Evolutionary conservation across 805 yeast genomes (phyloP), one percentile per base, ranked within the genome.

Genomic region (Candida saitoana): DNA sequence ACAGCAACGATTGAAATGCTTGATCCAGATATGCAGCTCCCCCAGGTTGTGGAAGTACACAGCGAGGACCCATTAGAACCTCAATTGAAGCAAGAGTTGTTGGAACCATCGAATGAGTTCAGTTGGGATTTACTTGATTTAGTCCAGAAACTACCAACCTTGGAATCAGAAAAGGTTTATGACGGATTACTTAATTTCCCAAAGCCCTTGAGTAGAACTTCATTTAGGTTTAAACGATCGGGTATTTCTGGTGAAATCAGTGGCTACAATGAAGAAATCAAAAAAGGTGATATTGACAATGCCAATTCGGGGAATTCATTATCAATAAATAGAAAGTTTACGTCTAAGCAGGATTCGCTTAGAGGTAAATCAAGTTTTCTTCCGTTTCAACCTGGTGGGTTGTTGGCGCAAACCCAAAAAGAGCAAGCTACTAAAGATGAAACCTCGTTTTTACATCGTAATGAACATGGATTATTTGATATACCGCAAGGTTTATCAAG

Each of bases 361-460:
- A 68, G 73, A 36, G 98, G 98, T 0, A 71, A 79, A 3, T 73
- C 95, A 0, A 75, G 80, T 15, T 85, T 76, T 52, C 63, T 91
- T 54, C 99, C 99, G 0, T 93, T 93, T 57, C 82, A 84, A 44
- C 99, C 99, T 0, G 98, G 99, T 49, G 97, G 98, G 2, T 58
- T 72, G 32, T 59, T 54, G 22, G 53, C 59, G 17, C 54, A 55
- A 6, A 45, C 47, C n/a, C 42, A 45, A 37, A 46, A 42, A 18
- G 47, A 43, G 3, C 52, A 50, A 18, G 27, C 27, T 22, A 49
- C 49, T 17, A 54, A 55, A 5, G 74, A 69, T 39, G 63, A 59
- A 3, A 56, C 69, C 0, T 50, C 61, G 31, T 63, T 67, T 34
- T 55, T 85, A 36, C 93, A 84, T 52, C 75, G 82, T 54, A 91